Base-by-base conservation (phyloP, 768 basidiomycete genomes). In the Cystofilobasidium macerans region DNA sequence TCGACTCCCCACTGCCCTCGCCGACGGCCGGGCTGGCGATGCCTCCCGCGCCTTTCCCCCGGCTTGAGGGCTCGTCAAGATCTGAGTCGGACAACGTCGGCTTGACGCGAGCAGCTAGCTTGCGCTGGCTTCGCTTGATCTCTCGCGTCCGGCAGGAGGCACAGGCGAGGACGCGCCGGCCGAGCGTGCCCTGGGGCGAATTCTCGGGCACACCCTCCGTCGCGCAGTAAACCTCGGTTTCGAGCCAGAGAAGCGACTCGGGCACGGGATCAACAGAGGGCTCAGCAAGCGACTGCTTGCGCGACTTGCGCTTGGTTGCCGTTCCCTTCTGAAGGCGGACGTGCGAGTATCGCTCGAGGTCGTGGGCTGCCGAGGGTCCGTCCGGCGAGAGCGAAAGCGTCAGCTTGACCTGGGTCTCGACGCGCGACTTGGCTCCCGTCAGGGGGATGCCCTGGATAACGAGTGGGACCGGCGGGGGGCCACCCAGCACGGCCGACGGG, bases 141-240 rank as follows among this genome's bases (percentile, higher is more conserved):
- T 94, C 91, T 69, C 91, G 87, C 57, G 83, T 80, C 71, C 87
- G 88, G 74, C 91, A 94, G 72, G 86, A 89, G n/a, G 86, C 82
- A 72, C 91, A 94, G 69, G 88, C 88, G 36, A 85, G 77, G 56
- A 92, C 88, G 20, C 67, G 35, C 3, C 51, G 33, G 26, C 67
- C 61, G 24, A 48, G 45, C 24, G 43, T 48, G 35, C 45, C 61
- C 2, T 14, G 24, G 24, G 45, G 35, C 3, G 45, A 30, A 18
- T 28, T 30, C 14, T 62, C 48, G 11, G 82, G 84, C 71, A 86
- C 81, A 5, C 90, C 90, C 26, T 86, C 80, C 0, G 88, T 85
- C 42, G 88, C 86, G 72, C 89, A 91, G 14, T 86, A 84, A 26
- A 94, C 85, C 51, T 82, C 84, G 18, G 85, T 84, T 20, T 81